Conservation (phyloP, 1,284 basidiomycete species). For the Phylloporus sp. region DNA sequence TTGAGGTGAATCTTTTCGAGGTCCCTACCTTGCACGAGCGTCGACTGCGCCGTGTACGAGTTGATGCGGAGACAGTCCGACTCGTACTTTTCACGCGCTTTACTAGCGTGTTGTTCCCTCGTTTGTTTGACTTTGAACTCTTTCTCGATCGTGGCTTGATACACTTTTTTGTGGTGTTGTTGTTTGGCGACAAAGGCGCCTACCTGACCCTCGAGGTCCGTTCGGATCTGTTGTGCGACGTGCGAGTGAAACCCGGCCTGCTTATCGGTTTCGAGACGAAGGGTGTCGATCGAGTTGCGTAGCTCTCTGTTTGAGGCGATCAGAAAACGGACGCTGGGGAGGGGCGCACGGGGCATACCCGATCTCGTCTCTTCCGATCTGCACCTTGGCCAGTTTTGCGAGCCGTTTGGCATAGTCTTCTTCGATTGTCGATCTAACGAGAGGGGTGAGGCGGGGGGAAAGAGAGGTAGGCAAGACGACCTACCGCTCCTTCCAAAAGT, state of each 20-base stretch:
- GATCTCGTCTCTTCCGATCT: constrained; percentile 89
- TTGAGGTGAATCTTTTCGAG: constrained; percentile 90
- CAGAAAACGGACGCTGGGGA: constrained; percentile 2
- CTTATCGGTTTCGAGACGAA: constrained; percentile 84
- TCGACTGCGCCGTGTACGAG: constrained; percentile 92
- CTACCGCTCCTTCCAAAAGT: constrained; percentile 90
- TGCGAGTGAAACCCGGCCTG: constrained; percentile 74
- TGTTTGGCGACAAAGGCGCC: constrained; percentile 69
- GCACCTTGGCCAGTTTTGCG: constrained; percentile 77
- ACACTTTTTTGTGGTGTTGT: constrained; percentile 74
- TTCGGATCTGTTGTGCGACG: constrained; percentile 76
- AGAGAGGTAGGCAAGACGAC: constrained; percentile 20
- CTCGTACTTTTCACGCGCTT: constrained; percentile 95
- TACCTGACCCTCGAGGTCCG: constrained; percentile 76
- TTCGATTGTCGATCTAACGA: constrained; percentile 76
- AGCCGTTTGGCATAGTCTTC: constrained; percentile 95
- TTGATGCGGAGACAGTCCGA: constrained; percentile 94
- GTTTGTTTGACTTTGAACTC: constrained; percentile 85
- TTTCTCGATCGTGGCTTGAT: constrained; percentile 83
- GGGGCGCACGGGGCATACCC: constrained; percentile 54
- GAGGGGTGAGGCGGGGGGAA: not conserved
- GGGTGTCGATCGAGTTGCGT: constrained; percentile 75
- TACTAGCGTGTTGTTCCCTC: constrained; percentile 83
- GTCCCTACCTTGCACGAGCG: constrained; percentile 92
- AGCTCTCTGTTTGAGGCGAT: constrained; percentile 64